Percentiles rank a stretch among this genome's conserved stretches.
phyloP scores from a whole-genome alignment of 2,329 filamentous ascomycete species.

The Exophiala sideris region DNA sequence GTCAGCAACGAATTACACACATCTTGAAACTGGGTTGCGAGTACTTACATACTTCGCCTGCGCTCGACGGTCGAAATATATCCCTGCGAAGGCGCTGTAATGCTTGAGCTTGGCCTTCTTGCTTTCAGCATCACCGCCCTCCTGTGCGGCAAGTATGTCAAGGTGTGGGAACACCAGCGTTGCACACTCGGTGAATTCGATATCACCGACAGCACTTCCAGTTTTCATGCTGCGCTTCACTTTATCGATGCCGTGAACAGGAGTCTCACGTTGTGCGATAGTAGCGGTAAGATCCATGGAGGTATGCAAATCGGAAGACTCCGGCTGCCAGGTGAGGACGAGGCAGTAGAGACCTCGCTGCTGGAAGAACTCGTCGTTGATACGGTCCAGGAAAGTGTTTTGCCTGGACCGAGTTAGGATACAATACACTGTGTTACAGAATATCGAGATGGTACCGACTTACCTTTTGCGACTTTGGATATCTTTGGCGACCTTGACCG shows the following conservation, averaged over 20 bases:
- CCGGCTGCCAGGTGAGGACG: conserved; percentile 52
- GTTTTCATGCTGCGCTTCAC: conserved; percentile 9
- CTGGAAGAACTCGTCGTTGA: conserved; percentile 56
- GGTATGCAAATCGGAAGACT: conserved; percentile 32
- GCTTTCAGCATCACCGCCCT: conserved; percentile 5
- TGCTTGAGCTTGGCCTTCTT: conserved; percentile 26
- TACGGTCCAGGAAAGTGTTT: conserved; percentile 53
- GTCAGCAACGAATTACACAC: too few species aligned
- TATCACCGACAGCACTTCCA: conserved; percentile 33
- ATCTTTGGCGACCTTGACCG: conserved; percentile 7
- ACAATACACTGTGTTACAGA: too few species aligned
- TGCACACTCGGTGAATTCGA: conserved; percentile 43
- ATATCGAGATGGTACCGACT: too few species aligned
- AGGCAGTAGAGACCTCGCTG: conserved; percentile 54
- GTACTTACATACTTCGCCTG: conserved; percentile 38
- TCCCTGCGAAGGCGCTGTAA: conserved; percentile 36
- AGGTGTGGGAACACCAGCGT: conserved; percentile 46
- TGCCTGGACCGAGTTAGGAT: conserved; percentile 30
- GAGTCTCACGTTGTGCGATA: conserved; percentile 21
- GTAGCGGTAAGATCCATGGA: conserved; percentile 38
- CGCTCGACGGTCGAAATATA: conserved; percentile 49
- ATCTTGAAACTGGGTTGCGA: too few species aligned
- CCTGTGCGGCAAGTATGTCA: not conserved
- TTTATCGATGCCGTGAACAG: conserved; percentile 1
- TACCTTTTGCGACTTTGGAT: conserved; percentile 14